Percentiles rank a stretch among this genome's conserved stretches.
phyloP scores from a whole-genome alignment of 345 rosid species.

The Euphorbia tirucalli region DNA sequence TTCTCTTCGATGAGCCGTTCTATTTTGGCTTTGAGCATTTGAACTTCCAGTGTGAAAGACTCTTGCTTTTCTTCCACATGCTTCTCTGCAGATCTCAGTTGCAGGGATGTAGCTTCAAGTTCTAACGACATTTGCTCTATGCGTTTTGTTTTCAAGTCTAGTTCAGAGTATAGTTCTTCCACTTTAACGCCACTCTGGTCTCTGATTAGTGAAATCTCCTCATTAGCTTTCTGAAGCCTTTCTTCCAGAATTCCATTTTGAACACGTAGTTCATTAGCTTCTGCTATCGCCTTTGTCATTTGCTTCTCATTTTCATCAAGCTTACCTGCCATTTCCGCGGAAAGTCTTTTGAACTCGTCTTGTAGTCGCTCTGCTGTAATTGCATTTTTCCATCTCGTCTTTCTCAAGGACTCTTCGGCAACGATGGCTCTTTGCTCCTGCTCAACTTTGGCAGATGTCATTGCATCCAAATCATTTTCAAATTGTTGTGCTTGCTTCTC shows the following conservation, averaged over 20 bases:
- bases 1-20: conserved; percentile 34
- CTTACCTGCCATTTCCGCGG: conserved; percentile 30
- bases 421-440: conserved; percentile 31
- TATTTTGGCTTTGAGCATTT: conserved; percentile 45
- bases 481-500: conserved; percentile 28
- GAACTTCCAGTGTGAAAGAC: conserved; percentile 50
- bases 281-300: conserved; percentile 10
- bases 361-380: conserved; percentile 29
- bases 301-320: conserved; percentile 32
- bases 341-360: conserved; percentile 31
- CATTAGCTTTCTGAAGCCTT: conserved; percentile 23
- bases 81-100: conserved; percentile 14
- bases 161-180: conserved; percentile 21
- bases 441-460: conserved; percentile 25
- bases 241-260: conserved; percentile 24
- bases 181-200: conserved; percentile 17
- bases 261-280: conserved; percentile 21
- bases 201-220: conserved; percentile 18
- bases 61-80: conserved; percentile 30
- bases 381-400: conserved; percentile 34
- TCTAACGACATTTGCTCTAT: conserved; percentile 20
- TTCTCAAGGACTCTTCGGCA: conserved; percentile 36
- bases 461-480: conserved; percentile 24
- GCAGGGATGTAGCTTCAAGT: conserved; percentile 15
- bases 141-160: conserved; percentile 20